Conservation (phyloP, 805 yeast genomes). For the Wickerhamiella cacticola region DNA sequence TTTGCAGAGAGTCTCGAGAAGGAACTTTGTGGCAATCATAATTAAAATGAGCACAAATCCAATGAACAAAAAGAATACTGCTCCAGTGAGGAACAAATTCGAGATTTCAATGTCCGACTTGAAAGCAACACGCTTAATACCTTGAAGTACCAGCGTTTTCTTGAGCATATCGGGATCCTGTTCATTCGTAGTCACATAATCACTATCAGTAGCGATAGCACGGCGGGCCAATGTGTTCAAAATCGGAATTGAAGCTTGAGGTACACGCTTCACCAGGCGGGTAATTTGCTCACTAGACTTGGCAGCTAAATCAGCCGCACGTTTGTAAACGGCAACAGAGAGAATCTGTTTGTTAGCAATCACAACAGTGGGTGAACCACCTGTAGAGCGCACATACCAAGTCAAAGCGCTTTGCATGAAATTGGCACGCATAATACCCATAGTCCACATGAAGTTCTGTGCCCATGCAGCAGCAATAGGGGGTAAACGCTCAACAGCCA, state of each 20-base stretch:
- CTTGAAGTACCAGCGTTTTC: constrained; percentile 72
- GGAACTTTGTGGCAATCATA: constrained; percentile 54
- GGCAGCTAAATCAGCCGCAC: constrained; percentile 19
- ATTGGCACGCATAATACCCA: constrained; percentile 68
- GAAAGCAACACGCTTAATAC: constrained; percentile 84
- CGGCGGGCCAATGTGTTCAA: constrained; percentile 10
- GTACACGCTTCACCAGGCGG: constrained; percentile 2
- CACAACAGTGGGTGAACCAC: constrained; percentile 73
- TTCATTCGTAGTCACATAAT: constrained; percentile 36
- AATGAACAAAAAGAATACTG: constrained; percentile 70
- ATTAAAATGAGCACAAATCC: constrained; percentile 47
- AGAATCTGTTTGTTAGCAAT: constrained; percentile 49
- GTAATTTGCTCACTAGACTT: neutral
- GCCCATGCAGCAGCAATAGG: constrained; percentile 98
- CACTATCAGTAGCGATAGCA: constrained; percentile 13
- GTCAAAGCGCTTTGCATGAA: constrained; percentile 50
- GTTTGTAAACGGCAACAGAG: constrained; percentile 69
- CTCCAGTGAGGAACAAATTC: constrained; percentile 72
- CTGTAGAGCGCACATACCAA: constrained; percentile 45
- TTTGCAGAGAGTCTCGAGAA: constrained; percentile 50
- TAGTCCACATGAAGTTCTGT: constrained; percentile 91
- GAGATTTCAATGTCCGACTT: constrained; percentile 78
- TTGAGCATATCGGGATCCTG: constrained; percentile 44
- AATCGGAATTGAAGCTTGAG: neutral
- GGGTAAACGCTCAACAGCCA: constrained; percentile 85